Evolutionary conservation across 148 eudicot genomes (phyloP), one percentile per base, ranked within the genome.

Genomic region (Amaranthus hypochondriacus): DNA sequence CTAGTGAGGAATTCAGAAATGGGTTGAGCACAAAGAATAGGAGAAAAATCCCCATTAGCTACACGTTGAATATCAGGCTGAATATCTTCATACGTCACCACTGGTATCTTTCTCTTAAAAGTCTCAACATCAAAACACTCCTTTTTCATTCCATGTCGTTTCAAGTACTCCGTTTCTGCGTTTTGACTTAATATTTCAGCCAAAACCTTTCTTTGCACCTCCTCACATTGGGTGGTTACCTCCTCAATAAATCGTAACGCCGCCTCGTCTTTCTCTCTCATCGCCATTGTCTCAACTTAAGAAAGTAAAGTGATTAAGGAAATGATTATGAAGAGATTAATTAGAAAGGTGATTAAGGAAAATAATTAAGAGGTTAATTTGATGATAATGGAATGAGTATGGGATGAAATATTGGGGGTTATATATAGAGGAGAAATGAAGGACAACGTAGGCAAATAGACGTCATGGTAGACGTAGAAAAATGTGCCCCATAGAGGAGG

Each of bases 1-100:
- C 92, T 88, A 2, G 86, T 80, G 76, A 86, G 83, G 53, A 86
- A 86, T 70, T 86, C 92, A 0, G 89, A 79, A 47, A 86, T 81
- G 59, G 89, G 89, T 9, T 81, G 76, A 55, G 84, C 72, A 7
- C 82, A 82, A 13, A 88, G 66, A 14, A 88, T 86, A 0, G 86
- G 82, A 10, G 92, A 86, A 62, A 80, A 79, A 15, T 88, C 88
- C 1, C 88, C 92, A 64, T 86, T 83, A 2, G 86, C 89, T 4
- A 88, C 79, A 6, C 92, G 85, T 71, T 77, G 76, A 21, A 88
- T 86, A 43, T 86, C 77, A 2, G 87, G 81, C 48, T 68, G 81
- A 42, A 88, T 76, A 48, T 86, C 87, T 13, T 88, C 92, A 50
- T 86, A 88, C 0, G 74, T 76, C 2, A 88, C 66, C 2, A 82